A percentile compares a stretch with the other conserved stretches of the same genome.
phyloP scores from a whole-genome alignment of 2,329 filamentous ascomycete genomes.

The Xylaria digitata region DNA sequence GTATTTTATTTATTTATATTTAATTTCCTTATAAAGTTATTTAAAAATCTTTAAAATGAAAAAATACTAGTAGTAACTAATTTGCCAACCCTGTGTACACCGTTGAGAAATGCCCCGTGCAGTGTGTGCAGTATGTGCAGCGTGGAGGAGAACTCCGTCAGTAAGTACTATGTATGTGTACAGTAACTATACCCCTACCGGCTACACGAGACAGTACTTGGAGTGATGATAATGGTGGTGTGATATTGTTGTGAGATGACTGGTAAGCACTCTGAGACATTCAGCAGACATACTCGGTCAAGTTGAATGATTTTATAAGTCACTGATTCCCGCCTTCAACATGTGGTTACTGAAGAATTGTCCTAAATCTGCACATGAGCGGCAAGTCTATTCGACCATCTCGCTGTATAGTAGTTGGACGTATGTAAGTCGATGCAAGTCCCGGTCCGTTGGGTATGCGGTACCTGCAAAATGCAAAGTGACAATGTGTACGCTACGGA shows the following conservation, averaged over 20 bases:
- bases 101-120: background rate
- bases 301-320: background rate
- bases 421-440: constrained; percentile 33
- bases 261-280: background rate
- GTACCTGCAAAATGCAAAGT: constrained; percentile 1
- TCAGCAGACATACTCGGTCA: background rate
- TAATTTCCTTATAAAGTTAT: too few species aligned
- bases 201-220: background rate
- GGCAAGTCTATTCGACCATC: constrained; percentile 16
- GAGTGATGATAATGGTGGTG: background rate
- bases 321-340: background rate
- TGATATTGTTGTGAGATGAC: background rate
- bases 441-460: constrained; percentile 33
- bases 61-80: too few species aligned
- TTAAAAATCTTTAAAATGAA: too few species aligned
- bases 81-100: too few species aligned
- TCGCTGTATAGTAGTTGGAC: background rate
- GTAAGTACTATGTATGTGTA: too few species aligned
- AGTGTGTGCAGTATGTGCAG: too few species aligned
- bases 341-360: background rate
- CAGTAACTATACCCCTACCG: too few species aligned
- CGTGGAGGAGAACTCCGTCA: background rate
- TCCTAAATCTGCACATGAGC: constrained; percentile 17
- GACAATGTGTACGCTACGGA: background rate
- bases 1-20: too few species aligned